A percentile compares a stretch with the other conserved stretches of the same genome.
Conservation (phyloP, 768 basidiomycete species). For the Termitomyces sp. region DNA sequence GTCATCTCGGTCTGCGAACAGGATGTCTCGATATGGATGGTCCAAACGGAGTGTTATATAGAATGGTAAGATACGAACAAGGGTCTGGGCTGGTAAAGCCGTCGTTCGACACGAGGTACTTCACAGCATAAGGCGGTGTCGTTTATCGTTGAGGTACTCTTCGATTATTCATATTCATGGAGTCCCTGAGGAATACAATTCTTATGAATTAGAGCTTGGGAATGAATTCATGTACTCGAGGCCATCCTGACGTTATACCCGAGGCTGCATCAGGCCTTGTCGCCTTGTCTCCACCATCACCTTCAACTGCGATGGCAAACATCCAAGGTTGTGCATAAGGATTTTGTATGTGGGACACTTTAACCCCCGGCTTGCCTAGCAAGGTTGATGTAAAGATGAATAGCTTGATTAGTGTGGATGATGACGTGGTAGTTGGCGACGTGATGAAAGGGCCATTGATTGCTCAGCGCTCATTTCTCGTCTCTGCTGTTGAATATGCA, state of each 20-base stretch:
- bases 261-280: constrained; percentile 63
- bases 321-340: constrained; percentile 73
- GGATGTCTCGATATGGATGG: neutral
- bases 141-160: neutral
- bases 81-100: neutral
- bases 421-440: no score
- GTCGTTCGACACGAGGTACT: neutral
- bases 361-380: constrained; percentile 64
- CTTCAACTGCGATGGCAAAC: constrained; percentile 80
- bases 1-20: neutral
- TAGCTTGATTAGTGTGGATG: no score
- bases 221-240: no score
- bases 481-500: no score
- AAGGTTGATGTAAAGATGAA: constrained; percentile 29
- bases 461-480: no score
- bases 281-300: constrained; percentile 55
- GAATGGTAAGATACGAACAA: neutral
- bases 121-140: neutral
- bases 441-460: no score
- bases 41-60: neutral
- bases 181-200: neutral
- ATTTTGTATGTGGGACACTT: constrained; percentile 88
- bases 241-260: no score
- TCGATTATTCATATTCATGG: neutral
- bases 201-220: neutral